phyloP scores from a whole-genome alignment of 495 filamentous ascomycete genomes.

The Aspergillus olivimuriae region DNA sequence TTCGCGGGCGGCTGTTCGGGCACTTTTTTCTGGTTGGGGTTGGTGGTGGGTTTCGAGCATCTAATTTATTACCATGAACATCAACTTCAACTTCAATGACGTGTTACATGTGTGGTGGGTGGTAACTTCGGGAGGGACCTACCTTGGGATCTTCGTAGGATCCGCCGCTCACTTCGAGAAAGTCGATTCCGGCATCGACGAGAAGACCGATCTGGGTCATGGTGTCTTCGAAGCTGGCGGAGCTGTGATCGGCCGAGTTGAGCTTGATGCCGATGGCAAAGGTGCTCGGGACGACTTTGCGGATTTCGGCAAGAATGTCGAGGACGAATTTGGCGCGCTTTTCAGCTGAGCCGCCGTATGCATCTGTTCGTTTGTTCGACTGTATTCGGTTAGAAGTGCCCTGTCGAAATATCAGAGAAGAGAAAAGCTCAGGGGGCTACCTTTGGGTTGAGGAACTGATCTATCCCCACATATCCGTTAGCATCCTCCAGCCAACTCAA shows the following conservation, averaged over 20 bases:
- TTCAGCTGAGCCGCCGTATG: slow-evolving; percentile 40
- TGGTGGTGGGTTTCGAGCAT: background rate
- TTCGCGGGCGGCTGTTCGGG: slow-evolving; percentile 45
- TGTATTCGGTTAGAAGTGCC: slow-evolving; percentile 4
- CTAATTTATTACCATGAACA: too few relatives aligned
- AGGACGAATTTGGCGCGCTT: slow-evolving; percentile 44
- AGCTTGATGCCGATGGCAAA: slow-evolving; percentile 58
- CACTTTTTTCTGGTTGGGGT: slow-evolving; percentile 16
- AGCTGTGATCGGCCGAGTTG: slow-evolving; percentile 53
- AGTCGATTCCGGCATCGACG: slow-evolving; percentile 49
- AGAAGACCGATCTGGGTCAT: slow-evolving; percentile 50
- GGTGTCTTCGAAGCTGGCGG: slow-evolving; percentile 37
- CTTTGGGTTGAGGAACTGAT: slow-evolving; percentile 39
- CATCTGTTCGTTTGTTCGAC: slow-evolving; percentile 42
- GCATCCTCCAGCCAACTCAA: too few relatives aligned
- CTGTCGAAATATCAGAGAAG: background rate
- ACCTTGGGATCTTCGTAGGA: slow-evolving; percentile 48
- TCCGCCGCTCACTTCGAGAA: slow-evolving; percentile 57
- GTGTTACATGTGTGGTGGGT: background rate
- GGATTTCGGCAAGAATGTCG: slow-evolving; percentile 36
- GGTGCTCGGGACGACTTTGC: slow-evolving; percentile 35
- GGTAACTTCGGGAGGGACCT: background rate
- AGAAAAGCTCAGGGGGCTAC: slow-evolving; percentile 11
- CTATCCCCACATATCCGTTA: too few relatives aligned
- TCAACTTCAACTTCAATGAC: too few relatives aligned